Evolutionary conservation across 108 stramenopile species (phyloP).

Genomic region (Nitzschia inconspicua): DNA sequence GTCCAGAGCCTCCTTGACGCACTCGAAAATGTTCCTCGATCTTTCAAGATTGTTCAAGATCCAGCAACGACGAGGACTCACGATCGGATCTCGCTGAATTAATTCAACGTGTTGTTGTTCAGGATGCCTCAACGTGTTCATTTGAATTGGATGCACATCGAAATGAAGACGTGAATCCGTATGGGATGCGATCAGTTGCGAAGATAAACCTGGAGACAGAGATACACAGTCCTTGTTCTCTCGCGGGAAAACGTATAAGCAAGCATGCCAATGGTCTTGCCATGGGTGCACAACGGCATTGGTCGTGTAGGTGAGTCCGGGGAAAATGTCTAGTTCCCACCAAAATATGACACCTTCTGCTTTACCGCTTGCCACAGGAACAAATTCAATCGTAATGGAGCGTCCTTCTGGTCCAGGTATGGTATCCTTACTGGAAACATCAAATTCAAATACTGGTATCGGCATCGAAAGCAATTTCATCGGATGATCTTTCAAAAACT

Average conservation of each 20-base stretch:
- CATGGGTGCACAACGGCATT: conserved; percentile 17
- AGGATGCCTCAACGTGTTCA: no score
- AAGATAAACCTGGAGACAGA: background rate
- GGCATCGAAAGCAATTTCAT: conserved; percentile 46
- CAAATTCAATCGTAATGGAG: conserved; percentile 6
- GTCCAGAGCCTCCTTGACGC: conserved; percentile 40
- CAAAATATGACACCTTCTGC: conserved; percentile 72
- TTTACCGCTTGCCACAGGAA: conserved; percentile 35
- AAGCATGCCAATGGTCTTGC: conserved; percentile 90
- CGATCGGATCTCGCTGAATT: background rate
- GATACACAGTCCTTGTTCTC: conserved; percentile 9
- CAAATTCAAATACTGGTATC: conserved; percentile 48
- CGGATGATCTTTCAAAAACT: conserved; percentile 7
- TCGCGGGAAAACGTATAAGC: conserved; percentile 55
- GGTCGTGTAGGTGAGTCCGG: conserved; percentile 6
- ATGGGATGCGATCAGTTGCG: conserved; percentile 40
- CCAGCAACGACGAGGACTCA: conserved; percentile 51
- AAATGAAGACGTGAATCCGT: conserved; percentile 55
- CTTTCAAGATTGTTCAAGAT: conserved; percentile 65
- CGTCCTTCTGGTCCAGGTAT: conserved; percentile 50
- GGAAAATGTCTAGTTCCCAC: conserved; percentile 79
- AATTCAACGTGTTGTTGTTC: no score
- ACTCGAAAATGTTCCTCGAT: conserved; percentile 22
- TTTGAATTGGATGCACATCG: background rate
- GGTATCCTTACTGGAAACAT: conserved; percentile 43